Conservation (phyloP, 495 filamentous ascomycete genomes). For the Chaetomium tenue region DNA sequence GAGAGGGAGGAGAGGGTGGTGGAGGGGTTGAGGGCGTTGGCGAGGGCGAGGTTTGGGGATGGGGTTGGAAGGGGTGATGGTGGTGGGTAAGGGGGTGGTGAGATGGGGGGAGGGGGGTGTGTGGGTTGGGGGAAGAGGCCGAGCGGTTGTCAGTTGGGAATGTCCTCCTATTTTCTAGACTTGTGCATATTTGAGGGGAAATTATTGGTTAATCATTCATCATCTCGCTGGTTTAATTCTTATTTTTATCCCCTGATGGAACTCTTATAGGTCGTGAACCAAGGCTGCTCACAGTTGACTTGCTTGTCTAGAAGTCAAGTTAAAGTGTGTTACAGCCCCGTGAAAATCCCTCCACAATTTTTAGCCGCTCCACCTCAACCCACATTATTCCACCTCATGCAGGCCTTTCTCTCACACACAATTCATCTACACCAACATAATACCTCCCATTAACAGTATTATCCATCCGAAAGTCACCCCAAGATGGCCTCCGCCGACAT, state of each 20-base stretch:
- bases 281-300: too few species aligned
- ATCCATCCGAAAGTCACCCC: background rate
- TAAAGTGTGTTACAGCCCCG: background rate
- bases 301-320: background rate
- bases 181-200: too few species aligned
- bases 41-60: constrained; percentile 56
- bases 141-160: too few species aligned
- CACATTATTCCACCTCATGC: background rate
- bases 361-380: constrained; percentile 11
- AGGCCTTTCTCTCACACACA: background rate
- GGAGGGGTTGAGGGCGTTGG: constrained; percentile 62
- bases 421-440: background rate
- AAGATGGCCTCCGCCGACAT: background rate
- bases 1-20: constrained; percentile 66
- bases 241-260: too few species aligned
- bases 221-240: too few species aligned
- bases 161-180: too few species aligned
- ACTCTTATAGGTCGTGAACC: too few species aligned
- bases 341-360: constrained; percentile 4
- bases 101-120: too few species aligned
- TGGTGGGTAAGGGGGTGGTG: background rate
- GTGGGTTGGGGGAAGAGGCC: too few species aligned
- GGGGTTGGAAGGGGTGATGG: background rate
- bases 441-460: background rate
- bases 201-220: too few species aligned